Evolutionary conservation across 305 asterid species (phyloP).

Genomic region (Fraxinus xanthoxyloides): DNA sequence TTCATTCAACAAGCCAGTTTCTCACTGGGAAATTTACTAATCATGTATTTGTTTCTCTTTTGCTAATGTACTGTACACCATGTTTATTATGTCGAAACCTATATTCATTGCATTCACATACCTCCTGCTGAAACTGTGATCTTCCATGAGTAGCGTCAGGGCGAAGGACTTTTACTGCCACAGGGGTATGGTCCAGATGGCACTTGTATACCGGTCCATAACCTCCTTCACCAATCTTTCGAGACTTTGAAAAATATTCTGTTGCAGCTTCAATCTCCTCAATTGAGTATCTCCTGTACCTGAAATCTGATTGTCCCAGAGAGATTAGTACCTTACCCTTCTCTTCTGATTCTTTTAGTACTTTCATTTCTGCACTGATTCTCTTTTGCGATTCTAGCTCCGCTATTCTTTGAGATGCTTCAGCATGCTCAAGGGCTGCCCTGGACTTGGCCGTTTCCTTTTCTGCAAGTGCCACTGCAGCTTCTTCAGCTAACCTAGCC

Average conservation of each 20-base stretch:
- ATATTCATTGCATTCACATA: constrained; percentile 12
- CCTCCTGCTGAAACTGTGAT: constrained; percentile 82
- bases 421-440: constrained; percentile 62
- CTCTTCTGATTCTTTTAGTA: constrained; percentile 50
- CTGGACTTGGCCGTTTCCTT: constrained; percentile 56
- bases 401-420: constrained; percentile 67
- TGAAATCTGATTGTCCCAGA: constrained; percentile 31
- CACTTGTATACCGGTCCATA: constrained; percentile 78
- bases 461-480: constrained; percentile 53
- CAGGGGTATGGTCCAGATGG: constrained; percentile 66
- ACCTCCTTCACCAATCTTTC: constrained; percentile 81
- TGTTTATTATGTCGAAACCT: not conserved
- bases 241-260: constrained; percentile 51
- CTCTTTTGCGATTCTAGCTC: constrained; percentile 68
- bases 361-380: constrained; percentile 59
- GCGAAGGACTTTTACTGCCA: constrained; percentile 72
- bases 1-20: not conserved
- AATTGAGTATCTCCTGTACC: constrained; percentile 64
- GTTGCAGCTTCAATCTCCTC: constrained; percentile 74
- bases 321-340: constrained; percentile 26
- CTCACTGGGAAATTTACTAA: not conserved
- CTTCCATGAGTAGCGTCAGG: constrained; percentile 83
- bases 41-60: not conserved
- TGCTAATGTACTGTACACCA: not conserved
- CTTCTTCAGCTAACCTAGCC: constrained; percentile 62